phyloP scores from a whole-genome alignment of 2,329 filamentous ascomycete species.

The Lachnellula arida region DNA sequence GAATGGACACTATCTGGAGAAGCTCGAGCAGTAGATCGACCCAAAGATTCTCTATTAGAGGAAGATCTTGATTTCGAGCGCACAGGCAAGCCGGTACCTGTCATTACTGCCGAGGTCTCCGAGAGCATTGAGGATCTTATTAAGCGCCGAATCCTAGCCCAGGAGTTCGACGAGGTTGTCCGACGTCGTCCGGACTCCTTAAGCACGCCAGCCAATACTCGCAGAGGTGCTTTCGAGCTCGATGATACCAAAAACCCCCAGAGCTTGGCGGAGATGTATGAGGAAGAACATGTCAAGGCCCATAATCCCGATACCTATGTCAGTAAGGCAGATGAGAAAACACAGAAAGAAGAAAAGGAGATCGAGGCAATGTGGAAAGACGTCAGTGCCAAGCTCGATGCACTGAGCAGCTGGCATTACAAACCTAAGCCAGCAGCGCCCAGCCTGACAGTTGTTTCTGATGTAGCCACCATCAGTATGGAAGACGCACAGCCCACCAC shows the following conservation, averaged over 20 bases:
- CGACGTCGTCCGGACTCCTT: slow-evolving; percentile 73
- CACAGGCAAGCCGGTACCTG: slow-evolving; percentile 87
- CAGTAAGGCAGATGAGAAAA: slow-evolving; percentile 76
- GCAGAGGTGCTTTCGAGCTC: slow-evolving; percentile 65
- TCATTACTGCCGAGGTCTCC: slow-evolving; percentile 86
- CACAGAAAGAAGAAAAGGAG: slow-evolving; percentile 76
- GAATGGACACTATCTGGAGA: slow-evolving; percentile 90
- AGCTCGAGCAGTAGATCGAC: slow-evolving; percentile 74
- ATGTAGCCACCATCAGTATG: slow-evolving; percentile 89
- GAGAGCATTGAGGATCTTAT: slow-evolving; percentile 91
- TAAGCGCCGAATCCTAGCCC: slow-evolving; percentile 84
- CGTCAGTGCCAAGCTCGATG: slow-evolving; percentile 74
- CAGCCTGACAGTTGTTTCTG: slow-evolving; percentile 79
- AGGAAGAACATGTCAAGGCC: slow-evolving; percentile 80
- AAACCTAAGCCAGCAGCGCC: slow-evolving; percentile 80
- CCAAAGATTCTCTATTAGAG: slow-evolving; percentile 87
- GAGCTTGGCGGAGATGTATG: slow-evolving; percentile 87
- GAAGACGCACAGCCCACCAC: slow-evolving; percentile 90
- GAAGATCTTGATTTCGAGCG: slow-evolving; percentile 95
- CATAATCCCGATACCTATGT: slow-evolving; percentile 75
- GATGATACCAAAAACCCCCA: slow-evolving; percentile 86
- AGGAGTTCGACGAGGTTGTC: slow-evolving; percentile 88
- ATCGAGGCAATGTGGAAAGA: slow-evolving; percentile 80
- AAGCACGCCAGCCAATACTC: slow-evolving; percentile 53
- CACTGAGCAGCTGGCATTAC: slow-evolving; percentile 91